A percentile compares a stretch with the other conserved stretches of the same genome.
phyloP scores from a whole-genome alignment of 2,329 filamentous ascomycete species.

The Microdochium bolleyi region DNA sequence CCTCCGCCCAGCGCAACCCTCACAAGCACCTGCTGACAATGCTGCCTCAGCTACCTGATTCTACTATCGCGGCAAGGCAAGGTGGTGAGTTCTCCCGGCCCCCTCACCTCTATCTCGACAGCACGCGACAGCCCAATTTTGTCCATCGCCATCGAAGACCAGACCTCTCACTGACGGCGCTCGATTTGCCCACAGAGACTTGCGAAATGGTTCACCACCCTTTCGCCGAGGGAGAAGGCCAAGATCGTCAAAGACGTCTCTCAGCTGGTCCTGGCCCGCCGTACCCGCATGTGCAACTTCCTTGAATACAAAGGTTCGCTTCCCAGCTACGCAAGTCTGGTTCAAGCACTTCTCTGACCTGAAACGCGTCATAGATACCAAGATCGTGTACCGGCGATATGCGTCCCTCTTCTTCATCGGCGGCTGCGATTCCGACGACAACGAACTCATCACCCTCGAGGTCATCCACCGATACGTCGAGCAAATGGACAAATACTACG shows the following conservation, averaged over 20 bases:
- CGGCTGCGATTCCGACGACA: conserved; percentile 93
- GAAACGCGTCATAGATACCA: conserved; percentile 60
- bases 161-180: not conserved
- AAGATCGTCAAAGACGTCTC: conserved; percentile 99
- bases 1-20: conserved; percentile 1
- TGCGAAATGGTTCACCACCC: conserved; percentile 98
- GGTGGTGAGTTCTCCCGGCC: conserved; percentile 68
- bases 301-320: conserved; percentile 90
- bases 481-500: conserved; percentile 99
- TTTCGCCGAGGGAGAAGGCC: conserved; percentile 96
- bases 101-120: conserved; percentile 23
- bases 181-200: conserved; percentile 57
- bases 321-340: conserved; percentile 2
- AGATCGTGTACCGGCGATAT: conserved; percentile 97
- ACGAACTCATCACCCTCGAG: conserved; percentile 96
- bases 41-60: conserved; percentile 73
- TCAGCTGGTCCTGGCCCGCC: conserved; percentile 88
- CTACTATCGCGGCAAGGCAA: conserved; percentile 97
- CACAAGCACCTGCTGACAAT: conserved; percentile 10
- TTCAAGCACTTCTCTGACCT: not conserved
- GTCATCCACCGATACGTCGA: conserved; percentile 99
- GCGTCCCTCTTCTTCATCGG: conserved; percentile 99
- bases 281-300: conserved; percentile 99
- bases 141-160: no score
- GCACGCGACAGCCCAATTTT: conserved; percentile 5